Evolutionary conservation across 2,329 filamentous ascomycete species (phyloP), one percentile per base, ranked within the genome.

Genomic region (Endothia cerciana): DNA sequence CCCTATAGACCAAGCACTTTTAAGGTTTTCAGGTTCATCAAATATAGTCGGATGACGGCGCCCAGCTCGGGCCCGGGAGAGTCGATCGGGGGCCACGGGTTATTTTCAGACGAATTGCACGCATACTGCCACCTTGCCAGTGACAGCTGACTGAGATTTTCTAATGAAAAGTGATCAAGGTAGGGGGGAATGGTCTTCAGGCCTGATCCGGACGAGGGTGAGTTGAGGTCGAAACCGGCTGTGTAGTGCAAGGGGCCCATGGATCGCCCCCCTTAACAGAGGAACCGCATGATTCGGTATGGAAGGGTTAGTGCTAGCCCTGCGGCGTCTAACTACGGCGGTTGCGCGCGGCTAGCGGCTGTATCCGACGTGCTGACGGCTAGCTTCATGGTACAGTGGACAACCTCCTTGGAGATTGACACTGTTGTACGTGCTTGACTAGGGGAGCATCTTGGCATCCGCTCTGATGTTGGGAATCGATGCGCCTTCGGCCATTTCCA

Each of bases 291-390:
- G 15, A 25, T 8, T 38, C 7, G n/a, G 36, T 8, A 13, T 6
- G 33, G 22, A 22, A 15, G 3, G 5, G 55, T 41, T 58, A 58
- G 55, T 40, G 36, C 13, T 17, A 25, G n/a, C 38, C 28, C 33
- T 36, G 22, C n/a, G n/a, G 33, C 55, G 36, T 28, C 33, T 25
- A 40, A n/a, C n/a, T n/a, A 57, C 19, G 55, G 19, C 33, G 55
- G n/a, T 38, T 25, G 17, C n/a, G 33, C 33, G 33, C n/a, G 55
- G 55, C 36, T 41, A 41, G 36, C 55, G 33, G 55, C 55, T 58
- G 36, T 30, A 56, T 17, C 51, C 22, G 17, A 51, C 47, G 28
- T 25, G 2, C 11, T 17, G 8, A 10, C 47, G 10, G 2, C 47
- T 25, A 51, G 15, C 28, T 17, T 13, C 22, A 15, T n/a, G n/a